Evolutionary conservation across 1,139 yeast genomes (phyloP).

Genomic region (Candida buenavistaensis): DNA sequence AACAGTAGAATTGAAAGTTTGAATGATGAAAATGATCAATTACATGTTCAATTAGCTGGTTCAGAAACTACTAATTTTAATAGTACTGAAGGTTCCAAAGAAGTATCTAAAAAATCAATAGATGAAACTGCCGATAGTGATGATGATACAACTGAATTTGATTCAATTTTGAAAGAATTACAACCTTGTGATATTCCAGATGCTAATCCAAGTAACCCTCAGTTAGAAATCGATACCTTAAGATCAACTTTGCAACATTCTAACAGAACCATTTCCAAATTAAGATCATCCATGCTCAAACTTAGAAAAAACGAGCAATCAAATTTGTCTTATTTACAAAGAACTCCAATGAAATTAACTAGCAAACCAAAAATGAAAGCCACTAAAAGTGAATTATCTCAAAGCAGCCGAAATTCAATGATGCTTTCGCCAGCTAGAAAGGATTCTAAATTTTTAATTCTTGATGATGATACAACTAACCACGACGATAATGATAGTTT

Average conservation of each 20-base stretch:
- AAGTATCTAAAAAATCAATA: constrained; percentile 11
- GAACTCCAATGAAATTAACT: constrained; percentile 11
- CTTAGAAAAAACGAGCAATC: constrained; percentile 24
- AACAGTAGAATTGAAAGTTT: constrained; percentile 53
- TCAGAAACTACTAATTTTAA: constrained; percentile 4
- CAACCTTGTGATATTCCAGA: constrained; percentile 27
- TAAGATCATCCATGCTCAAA: constrained; percentile 51
- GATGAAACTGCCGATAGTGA: constrained; percentile 18
- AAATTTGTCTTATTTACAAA: constrained; percentile 12
- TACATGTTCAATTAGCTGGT: constrained; percentile 40
- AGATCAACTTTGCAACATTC: constrained; percentile 67
- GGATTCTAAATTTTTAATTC: constrained; percentile 32
- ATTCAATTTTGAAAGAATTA: constrained; percentile 34
- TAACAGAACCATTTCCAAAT: constrained; percentile 55
- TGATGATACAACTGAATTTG: constrained; percentile 34
- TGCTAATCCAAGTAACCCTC: constrained; percentile 49
- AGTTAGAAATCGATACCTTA: constrained; percentile 67
- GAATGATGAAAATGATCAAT: constrained; percentile 63
- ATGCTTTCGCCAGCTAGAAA: constrained; percentile 38
- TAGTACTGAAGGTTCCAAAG: constrained; percentile 10
- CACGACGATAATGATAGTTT: constrained; percentile 6
- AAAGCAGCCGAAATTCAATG: constrained; percentile 24
- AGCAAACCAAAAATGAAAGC: constrained; percentile 9
- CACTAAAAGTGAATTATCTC: constrained; percentile 20
- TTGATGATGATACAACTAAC: constrained; percentile 23